These are phyloP conservation scores for Citrus maxima DNA, from an alignment of 345 rosid species.

Conservation along the genomic window DNA sequence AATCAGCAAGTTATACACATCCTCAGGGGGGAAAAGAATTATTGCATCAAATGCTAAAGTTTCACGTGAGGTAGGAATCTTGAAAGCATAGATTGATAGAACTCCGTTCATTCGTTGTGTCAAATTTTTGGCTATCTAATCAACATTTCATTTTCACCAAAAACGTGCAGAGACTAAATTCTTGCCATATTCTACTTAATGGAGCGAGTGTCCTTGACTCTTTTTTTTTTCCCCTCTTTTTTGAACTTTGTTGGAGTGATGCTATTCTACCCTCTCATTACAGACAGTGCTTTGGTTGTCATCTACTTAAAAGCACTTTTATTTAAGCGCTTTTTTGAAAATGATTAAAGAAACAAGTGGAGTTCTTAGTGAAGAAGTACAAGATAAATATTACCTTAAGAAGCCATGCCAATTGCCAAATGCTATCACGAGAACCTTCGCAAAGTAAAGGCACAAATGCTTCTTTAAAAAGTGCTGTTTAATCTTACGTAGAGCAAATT, in stretches of 20 bases:
- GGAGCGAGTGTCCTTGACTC: slow-evolving; percentile 2
- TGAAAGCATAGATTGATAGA: neutral
- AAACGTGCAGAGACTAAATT: slow-evolving; percentile 60
- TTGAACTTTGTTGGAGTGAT: neutral
- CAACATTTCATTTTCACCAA: slow-evolving; percentile 23
- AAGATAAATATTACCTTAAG: neutral
- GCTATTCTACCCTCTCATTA: neutral
- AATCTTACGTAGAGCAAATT: neutral
- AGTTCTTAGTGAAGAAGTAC: neutral
- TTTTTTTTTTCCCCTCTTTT: neutral
- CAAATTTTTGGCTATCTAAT: slow-evolving; percentile 25
- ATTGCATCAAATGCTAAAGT: neutral
- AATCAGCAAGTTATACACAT: neutral
- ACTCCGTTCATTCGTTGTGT: neutral
- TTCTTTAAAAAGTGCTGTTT: neutral
- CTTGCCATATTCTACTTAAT: slow-evolving; percentile 13
- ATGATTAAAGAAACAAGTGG: neutral
- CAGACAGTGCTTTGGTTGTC: neutral
- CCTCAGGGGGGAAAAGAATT: neutral
- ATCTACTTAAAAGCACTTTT: neutral
- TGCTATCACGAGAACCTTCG: neutral
- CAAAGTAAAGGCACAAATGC: neutral
- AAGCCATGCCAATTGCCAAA: neutral
- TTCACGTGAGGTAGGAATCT: slow-evolving; percentile 15
- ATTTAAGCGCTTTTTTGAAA: neutral